Base-by-base conservation (phyloP, 352 stramenopile genomes). In the Globisporangium nagaii region DNA sequence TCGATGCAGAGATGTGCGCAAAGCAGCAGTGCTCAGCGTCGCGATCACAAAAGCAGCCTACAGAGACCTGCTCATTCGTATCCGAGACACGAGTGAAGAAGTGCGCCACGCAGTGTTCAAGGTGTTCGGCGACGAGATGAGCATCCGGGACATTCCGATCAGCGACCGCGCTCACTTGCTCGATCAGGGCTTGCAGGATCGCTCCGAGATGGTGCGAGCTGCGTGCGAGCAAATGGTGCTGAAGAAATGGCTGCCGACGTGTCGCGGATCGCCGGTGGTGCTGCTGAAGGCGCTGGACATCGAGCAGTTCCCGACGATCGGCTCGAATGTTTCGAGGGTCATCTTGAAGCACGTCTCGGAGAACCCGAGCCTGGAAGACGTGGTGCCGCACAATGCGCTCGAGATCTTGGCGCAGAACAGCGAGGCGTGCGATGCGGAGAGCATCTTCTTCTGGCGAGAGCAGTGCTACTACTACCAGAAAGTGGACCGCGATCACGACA, bases 391-490 rank as follows among this genome's bases (percentile, higher is more conserved):
- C 31, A 84, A 79, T 41, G 70, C 72, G 5, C 56, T 79, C 35
- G 68, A 77, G 30, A 63, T 86, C 19, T 34, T 84, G 55, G 66
- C 59, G 12, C 37, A 64, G 45, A 72, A 71, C 50, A 70, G 62
- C 42, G 73, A 75, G 3, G 63, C 57, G 0, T 70, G 74, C 32
- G 73, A 75, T 43, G 68, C 71, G 0, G 73, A 83, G 31, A 83
- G 70, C 24, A 70, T 88, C 6, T 93, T 90, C 50, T 90, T 88
- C 43, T 93, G 82, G 82, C 74, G 70, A 55, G 78, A 93, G 53
- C 79, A 93, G 52, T 93, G 82, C 52, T 62, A 76, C 22, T 88
- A 85, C 56, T 88, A 86, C 46, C 74, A 84, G 43, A 71, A 75
- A 20, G 70, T 86, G 11, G 70, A 87, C 37, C 74, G 78, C 4